Evolutionary conservation across 495 filamentous ascomycete species (phyloP), one percentile per base, ranked within the genome.

Genomic region (Podospora pseudopauciseta): DNA sequence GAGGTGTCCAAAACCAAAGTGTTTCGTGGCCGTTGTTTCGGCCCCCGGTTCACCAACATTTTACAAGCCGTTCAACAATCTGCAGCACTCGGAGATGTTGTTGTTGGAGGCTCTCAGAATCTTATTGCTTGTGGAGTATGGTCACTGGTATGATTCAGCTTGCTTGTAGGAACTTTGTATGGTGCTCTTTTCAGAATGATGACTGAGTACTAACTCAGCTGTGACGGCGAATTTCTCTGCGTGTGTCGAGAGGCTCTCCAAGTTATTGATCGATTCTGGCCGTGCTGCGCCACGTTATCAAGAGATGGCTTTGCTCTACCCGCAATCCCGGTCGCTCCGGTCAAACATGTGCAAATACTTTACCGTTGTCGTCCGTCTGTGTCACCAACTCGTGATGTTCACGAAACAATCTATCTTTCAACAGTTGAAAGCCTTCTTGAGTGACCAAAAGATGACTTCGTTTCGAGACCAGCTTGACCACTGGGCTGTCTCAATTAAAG

Each of bases 61-160:
- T 72, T 84, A 44, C 71, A 83, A 63, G 70, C 75, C 19, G 74
- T 81, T 49, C 80, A 84, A 60, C 79, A 82, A 67, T 82, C 78
- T 65, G 79, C 79, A 28, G 75, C 76, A 15, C 68, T 82, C 28
- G 80, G 80, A 26, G 81, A 84, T 67, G 75, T 83, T 16, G 64
- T 82, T 16, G 70, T 82, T 15, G 81, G 81, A 5, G 80, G 78
- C 3, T 76, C 77, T 19, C 81, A 83, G 72, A 82, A 82, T 68
- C 63, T 83, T 23, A 74, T 84, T 34, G 80, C 81, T 56, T 79
- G 80, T 70, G 75, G 80, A 28, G 77, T 82, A 13, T 84, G 80
- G 82, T 73, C 76, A 6, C 34, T 80, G n/a, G 75, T 82, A 16
- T 73, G 79, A 64, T 77, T 78, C 65, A 78, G 77, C 34, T 74